Evolutionary conservation across 1,284 basidiomycete genomes (phyloP).

Genomic region (Inonotus obliquus): DNA sequence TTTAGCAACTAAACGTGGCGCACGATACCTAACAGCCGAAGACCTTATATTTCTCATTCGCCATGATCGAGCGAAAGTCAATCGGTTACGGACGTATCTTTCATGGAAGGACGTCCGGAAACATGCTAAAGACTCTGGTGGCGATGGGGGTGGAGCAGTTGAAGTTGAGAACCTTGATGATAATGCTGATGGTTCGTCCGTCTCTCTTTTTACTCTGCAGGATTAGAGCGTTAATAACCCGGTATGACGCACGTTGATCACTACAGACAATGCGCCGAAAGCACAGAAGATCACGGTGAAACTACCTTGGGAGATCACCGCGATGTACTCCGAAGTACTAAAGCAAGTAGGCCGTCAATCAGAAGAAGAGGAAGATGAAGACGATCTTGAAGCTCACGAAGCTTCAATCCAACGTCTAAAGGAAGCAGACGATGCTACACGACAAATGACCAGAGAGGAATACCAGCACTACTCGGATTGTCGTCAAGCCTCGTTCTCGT

Average conservation of each 20-base stretch:
- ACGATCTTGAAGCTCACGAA: conserved; percentile 94
- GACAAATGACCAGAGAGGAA: conserved; percentile 94
- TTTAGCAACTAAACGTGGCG: conserved; percentile 77
- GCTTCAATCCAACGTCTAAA: conserved; percentile 86
- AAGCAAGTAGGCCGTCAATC: conserved; percentile 67
- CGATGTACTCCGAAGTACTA: conserved; percentile 85
- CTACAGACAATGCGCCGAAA: conserved; percentile 74
- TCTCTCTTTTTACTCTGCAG: background rate
- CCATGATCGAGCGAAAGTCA: conserved; percentile 92
- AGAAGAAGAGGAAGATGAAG: conserved; percentile 93
- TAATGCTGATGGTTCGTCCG: conserved; percentile 57
- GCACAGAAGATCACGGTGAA: conserved; percentile 94
- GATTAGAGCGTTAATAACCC: background rate
- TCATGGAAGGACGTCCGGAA: conserved; percentile 98
- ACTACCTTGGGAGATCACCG: conserved; percentile 93
- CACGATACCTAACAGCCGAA: conserved; percentile 84
- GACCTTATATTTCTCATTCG: conserved; percentile 97
- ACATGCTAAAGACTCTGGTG: conserved; percentile 86
- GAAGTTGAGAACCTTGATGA: conserved; percentile 78
- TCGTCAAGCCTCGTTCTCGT: conserved; percentile 95
- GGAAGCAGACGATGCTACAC: conserved; percentile 94
- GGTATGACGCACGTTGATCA: no score
- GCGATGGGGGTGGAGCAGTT: conserved; percentile 71
- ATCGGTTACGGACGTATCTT: conserved; percentile 89
- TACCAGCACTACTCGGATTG: conserved; percentile 98